Conservation (phyloP, 2,329 filamentous ascomycete genomes). For the Basipetospora chlamydospora region DNA sequence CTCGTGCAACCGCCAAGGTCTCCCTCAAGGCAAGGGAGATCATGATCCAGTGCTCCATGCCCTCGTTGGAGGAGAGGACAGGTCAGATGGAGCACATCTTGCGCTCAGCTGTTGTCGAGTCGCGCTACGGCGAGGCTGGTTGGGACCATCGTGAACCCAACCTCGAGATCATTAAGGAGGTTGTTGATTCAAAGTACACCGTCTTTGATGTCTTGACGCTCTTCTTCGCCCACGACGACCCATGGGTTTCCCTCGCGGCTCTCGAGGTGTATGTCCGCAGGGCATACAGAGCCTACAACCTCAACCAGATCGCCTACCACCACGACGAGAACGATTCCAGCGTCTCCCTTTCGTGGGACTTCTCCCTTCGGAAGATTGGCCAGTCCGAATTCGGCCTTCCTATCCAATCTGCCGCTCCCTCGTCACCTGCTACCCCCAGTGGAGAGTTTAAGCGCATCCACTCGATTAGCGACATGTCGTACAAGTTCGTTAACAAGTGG, state of each 20-base stretch:
- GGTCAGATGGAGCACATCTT: constrained; percentile 98
- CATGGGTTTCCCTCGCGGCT: constrained; percentile 85
- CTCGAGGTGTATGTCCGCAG: constrained; percentile 94
- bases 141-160: constrained; percentile 93
- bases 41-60: constrained; percentile 91
- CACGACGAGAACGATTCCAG: constrained; percentile 57
- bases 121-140: constrained; percentile 91
- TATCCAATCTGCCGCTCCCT: constrained; percentile 64
- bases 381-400: constrained; percentile 81
- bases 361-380: constrained; percentile 83
- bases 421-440: constrained; percentile 64
- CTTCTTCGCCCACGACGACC: constrained; percentile 89
- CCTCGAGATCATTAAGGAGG: constrained; percentile 85
- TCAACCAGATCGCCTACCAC: constrained; percentile 83
- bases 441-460: constrained; percentile 62
- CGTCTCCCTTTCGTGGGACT: constrained; percentile 87
- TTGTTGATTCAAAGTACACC: constrained; percentile 96
- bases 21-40: constrained; percentile 94
- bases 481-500: constrained; percentile 53
- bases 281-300: constrained; percentile 87
- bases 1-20: constrained; percentile 77
- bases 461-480: constrained; percentile 95
- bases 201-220: constrained; percentile 91
- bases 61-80: constrained; percentile 86
- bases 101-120: constrained; percentile 87